These are phyloP conservation scores for Trametes sp. DNA, from an alignment of 1,284 basidiomycete species.

Conservation along the genomic window DNA sequence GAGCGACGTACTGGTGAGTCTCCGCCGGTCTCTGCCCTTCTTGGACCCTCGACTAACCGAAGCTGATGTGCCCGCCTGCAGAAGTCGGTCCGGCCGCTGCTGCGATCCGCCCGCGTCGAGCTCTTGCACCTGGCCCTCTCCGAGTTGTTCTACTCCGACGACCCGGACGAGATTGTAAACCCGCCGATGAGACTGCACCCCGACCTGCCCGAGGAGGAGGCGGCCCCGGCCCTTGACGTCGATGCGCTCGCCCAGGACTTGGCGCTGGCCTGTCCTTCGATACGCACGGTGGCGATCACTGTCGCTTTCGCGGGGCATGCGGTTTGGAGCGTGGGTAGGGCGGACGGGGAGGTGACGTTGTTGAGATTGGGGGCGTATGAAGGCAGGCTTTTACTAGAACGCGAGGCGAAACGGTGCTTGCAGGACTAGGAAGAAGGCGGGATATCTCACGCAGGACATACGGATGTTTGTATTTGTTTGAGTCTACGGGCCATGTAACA, in stretches of 20 bases:
- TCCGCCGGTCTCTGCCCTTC: neutral
- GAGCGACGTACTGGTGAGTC: neutral
- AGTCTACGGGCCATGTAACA: too few species aligned
- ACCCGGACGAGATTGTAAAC: slow-evolving; percentile 6
- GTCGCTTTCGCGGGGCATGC: slow-evolving; percentile 1
- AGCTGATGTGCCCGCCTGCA: too few species aligned
- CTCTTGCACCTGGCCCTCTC: slow-evolving; percentile 15
- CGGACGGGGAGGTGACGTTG: neutral
- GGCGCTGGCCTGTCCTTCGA: neutral
- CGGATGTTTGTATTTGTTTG: too few species aligned
- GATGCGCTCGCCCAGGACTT: slow-evolving; percentile 1
- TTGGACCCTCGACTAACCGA: too few species aligned
- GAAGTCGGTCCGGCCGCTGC: neutral
- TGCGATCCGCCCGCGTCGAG: slow-evolving; percentile 7
- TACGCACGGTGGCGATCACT: slow-evolving; percentile 16
- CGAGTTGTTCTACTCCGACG: slow-evolving; percentile 8
- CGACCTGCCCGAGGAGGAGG: neutral
- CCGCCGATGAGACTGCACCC: neutral
- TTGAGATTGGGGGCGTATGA: slow-evolving; percentile 1
- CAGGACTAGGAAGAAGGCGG: too few species aligned
- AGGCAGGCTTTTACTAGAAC: slow-evolving; percentile 12
- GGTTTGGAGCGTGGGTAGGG: slow-evolving; percentile 17
- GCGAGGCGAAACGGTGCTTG: slow-evolving; percentile 2
- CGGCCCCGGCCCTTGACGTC: slow-evolving; percentile 5
- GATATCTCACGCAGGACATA: too few species aligned